Conservation (phyloP, 768 basidiomycete species). For the Tylopilus subfusipes region DNA sequence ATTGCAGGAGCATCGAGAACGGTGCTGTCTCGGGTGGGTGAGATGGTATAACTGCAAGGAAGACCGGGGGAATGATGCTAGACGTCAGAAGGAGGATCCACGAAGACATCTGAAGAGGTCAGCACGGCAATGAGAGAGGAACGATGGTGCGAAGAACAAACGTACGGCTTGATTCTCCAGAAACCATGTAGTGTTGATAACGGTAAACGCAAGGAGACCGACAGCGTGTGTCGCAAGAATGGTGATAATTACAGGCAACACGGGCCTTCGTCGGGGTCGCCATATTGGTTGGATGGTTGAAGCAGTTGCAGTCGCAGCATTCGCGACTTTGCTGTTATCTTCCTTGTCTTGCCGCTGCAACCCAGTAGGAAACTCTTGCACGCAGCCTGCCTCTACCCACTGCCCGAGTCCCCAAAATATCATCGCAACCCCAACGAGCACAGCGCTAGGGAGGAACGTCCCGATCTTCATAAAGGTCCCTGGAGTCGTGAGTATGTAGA, state of each 20-base stretch:
- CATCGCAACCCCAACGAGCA: constrained; percentile 80
- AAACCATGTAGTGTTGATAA: constrained; percentile 46
- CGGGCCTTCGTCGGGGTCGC: constrained; percentile 44
- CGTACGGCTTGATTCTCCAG: constrained; percentile 41
- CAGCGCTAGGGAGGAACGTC: constrained; percentile 81
- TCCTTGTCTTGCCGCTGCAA: constrained; percentile 3
- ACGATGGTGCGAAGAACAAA: not conserved
- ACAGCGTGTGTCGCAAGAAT: constrained; percentile 54
- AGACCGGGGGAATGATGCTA: constrained; percentile 31
- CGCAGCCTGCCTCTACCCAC: constrained; percentile 71
- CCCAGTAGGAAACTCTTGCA: constrained; percentile 4
- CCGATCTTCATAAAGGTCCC: constrained; percentile 84
- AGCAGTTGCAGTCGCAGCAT: not conserved
- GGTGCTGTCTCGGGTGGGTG: constrained; percentile 33
- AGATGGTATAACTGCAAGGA: constrained; percentile 29
- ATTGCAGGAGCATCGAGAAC: constrained; percentile 53
- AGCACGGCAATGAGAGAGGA: constrained; percentile 15
- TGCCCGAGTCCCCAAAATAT: constrained; percentile 76
- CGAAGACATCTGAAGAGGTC: constrained; percentile 28
- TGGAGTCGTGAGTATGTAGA: constrained; percentile 65
- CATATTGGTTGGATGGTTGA: constrained; percentile 1
- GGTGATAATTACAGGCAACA: constrained; percentile 50
- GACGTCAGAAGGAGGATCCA: constrained; percentile 29
- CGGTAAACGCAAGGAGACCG: constrained; percentile 50
- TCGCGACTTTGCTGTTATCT: constrained; percentile 10